These are phyloP conservation scores for Diaporthe vexans DNA, from an alignment of 2,329 filamentous ascomycete species.

Conservation along the genomic window DNA sequence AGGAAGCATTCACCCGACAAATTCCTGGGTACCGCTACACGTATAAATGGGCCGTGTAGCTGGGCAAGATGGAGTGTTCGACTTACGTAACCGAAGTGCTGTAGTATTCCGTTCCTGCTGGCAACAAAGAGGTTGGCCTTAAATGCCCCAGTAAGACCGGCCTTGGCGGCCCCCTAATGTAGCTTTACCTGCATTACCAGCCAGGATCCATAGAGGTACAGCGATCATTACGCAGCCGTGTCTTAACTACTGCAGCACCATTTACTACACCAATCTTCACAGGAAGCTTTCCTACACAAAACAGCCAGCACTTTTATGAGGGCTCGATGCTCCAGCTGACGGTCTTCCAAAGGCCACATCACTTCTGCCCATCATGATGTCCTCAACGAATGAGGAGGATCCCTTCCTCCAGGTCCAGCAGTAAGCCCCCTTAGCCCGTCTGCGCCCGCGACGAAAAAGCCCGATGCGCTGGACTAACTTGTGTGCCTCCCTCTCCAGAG, in stretches of 20 bases:
- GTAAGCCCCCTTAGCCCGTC: constrained; percentile 54
- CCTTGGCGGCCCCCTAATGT: background rate
- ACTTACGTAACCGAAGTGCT: background rate
- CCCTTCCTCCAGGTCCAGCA: constrained; percentile 81
- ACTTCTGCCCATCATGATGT: constrained; percentile 68
- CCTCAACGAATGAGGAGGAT: constrained; percentile 76
- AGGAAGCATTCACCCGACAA: too few relatives aligned
- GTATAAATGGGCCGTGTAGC: background rate
- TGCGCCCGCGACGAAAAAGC: constrained; percentile 19
- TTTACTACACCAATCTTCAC: background rate
- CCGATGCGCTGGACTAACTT: background rate
- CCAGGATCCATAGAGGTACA: background rate
- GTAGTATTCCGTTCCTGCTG: background rate
- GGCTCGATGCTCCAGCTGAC: constrained; percentile 28
- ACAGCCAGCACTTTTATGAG: background rate
- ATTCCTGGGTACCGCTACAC: background rate
- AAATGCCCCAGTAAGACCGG: too few relatives aligned
- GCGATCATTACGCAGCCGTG: background rate
- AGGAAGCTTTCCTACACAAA: background rate
- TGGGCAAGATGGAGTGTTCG: background rate
- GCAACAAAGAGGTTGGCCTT: background rate
- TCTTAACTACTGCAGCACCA: background rate
- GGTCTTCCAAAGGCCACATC: constrained; percentile 27
- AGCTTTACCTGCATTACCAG: background rate
- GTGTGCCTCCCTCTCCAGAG: constrained; percentile 65